Evolutionary conservation across 495 filamentous ascomycete species (phyloP).

Genomic region (Trypethelium eluteriae): DNA sequence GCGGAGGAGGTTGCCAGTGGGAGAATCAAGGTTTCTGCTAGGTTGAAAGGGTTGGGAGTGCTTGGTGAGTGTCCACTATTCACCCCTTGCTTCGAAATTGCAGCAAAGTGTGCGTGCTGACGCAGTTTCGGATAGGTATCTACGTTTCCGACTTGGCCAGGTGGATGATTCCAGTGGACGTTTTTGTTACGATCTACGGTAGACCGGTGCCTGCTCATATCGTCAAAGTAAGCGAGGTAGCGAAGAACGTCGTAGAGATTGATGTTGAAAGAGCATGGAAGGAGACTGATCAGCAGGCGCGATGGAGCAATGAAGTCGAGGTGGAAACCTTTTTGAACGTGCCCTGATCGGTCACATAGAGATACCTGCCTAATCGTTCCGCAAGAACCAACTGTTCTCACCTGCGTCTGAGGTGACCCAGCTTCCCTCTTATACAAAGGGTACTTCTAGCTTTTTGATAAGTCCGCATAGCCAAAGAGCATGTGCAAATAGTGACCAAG

Average conservation of each 20-base stretch:
- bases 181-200: slow-evolving; percentile 72
- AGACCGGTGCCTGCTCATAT: slow-evolving; percentile 58
- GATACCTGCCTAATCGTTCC: background rate
- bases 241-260: slow-evolving; percentile 59
- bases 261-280: slow-evolving; percentile 75
- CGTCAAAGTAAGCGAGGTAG: slow-evolving; percentile 49
- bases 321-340: slow-evolving; percentile 53
- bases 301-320: slow-evolving; percentile 79
- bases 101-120: background rate
- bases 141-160: slow-evolving; percentile 61
- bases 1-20: slow-evolving; percentile 52
- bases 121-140: slow-evolving; percentile 40
- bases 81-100: background rate
- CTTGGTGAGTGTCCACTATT: slow-evolving; percentile 50
- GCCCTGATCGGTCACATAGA: background rate
- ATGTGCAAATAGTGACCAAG: too few species aligned
- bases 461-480: too few species aligned
- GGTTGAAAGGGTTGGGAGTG: slow-evolving; percentile 72
- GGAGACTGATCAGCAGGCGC: slow-evolving; percentile 57
- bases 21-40: slow-evolving; percentile 52
- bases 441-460: too few species aligned
- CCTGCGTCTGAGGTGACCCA: too few species aligned
- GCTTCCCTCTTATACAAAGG: too few species aligned
- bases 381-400: too few species aligned
- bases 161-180: slow-evolving; percentile 52